These are phyloP conservation scores for Epicoccum sorghinum DNA, from an alignment of 2,329 filamentous ascomycete species.

Conservation along the genomic window DNA sequence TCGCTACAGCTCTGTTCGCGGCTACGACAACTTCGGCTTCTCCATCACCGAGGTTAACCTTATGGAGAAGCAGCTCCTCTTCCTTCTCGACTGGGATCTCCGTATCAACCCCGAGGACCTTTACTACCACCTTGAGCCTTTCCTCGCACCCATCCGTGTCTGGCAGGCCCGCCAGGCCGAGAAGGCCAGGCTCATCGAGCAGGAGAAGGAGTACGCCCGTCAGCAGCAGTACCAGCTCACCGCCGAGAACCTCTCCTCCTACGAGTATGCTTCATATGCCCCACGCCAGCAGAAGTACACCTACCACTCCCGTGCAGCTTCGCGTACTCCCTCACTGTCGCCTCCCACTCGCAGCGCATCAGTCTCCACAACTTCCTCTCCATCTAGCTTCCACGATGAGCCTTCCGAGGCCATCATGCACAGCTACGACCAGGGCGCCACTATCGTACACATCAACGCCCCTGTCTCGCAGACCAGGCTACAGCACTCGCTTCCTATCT, in stretches of 20 bases:
- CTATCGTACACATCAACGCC: slow-evolving; percentile 50
- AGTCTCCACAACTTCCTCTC: slow-evolving; percentile 41
- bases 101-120: slow-evolving; percentile 85
- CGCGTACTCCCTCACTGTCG: slow-evolving; percentile 57
- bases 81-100: slow-evolving; percentile 93
- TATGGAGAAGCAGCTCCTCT: slow-evolving; percentile 98
- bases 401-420: slow-evolving; percentile 40
- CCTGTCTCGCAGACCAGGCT: slow-evolving; percentile 12
- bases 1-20: slow-evolving; percentile 80
- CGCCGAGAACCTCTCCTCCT: slow-evolving; percentile 35
- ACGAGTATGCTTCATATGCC: slow-evolving; percentile 43
- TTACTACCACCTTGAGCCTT: slow-evolving; percentile 83
- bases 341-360: slow-evolving; percentile 53
- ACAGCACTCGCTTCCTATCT: slow-evolving; percentile 45
- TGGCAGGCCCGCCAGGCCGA: slow-evolving; percentile 61
- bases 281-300: slow-evolving; percentile 22
- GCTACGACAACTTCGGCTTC: slow-evolving; percentile 82
- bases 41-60: slow-evolving; percentile 95
- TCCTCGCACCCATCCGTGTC: slow-evolving; percentile 82
- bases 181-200: slow-evolving; percentile 56
- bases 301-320: slow-evolving; percentile 44
- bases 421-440: slow-evolving; percentile 52
- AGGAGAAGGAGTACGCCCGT: slow-evolving; percentile 48
- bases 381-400: slow-evolving; percentile 41
- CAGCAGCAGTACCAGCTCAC: slow-evolving; percentile 47